Conservation (phyloP, 768 basidiomycete genomes). For the Russula sp. region DNA sequence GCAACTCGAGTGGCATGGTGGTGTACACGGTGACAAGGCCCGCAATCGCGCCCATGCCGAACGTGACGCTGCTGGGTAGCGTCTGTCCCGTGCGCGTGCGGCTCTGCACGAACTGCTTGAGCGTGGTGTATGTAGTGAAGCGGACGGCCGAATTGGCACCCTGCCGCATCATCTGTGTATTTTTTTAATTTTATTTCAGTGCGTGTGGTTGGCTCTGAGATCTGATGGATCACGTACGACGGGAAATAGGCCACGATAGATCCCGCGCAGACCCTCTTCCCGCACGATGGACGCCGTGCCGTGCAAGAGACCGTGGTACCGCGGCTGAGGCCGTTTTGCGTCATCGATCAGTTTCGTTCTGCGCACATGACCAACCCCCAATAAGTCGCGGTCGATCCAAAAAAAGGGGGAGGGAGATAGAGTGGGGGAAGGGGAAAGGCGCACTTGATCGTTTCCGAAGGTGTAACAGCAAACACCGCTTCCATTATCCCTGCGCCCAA, state of each 20-base stretch:
- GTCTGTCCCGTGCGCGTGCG: constrained; percentile 76
- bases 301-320: constrained; percentile 82
- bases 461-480: constrained; percentile 91
- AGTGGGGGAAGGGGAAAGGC: constrained; percentile 26
- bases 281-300: constrained; percentile 75
- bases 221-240: constrained; percentile 53
- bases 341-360: constrained; percentile 98
- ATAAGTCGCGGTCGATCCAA: neutral
- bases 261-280: constrained; percentile 77
- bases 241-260: constrained; percentile 90
- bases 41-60: constrained; percentile 89
- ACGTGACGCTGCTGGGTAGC: constrained; percentile 83
- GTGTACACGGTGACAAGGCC: constrained; percentile 93
- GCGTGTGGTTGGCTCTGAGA: neutral
- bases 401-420: neutral
- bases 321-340: constrained; percentile 75
- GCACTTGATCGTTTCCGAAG: constrained; percentile 97
- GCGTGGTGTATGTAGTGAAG: constrained; percentile 90
- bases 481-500: constrained; percentile 88
- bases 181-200: neutral
- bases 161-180: constrained; percentile 85
- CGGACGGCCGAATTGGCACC: constrained; percentile 95
- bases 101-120: constrained; percentile 91
- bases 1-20: constrained; percentile 79
- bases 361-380: neutral